Percentiles rank a stretch among this genome's conserved stretches.
Evolutionary conservation across 2,329 filamentous ascomycete genomes (phyloP).

Genomic region (Xylaria sp.): DNA sequence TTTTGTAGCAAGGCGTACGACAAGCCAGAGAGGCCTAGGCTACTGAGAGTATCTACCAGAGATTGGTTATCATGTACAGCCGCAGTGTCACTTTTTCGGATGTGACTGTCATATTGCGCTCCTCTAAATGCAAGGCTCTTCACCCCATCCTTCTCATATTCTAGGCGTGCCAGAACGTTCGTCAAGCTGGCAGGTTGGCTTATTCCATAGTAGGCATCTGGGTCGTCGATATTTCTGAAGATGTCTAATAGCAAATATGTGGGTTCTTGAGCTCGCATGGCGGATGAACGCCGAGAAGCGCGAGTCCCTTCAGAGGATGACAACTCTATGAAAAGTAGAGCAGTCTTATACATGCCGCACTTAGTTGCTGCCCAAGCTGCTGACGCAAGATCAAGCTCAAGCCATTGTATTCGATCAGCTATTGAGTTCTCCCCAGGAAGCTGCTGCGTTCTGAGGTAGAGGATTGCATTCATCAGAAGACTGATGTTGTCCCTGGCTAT

Average conservation of each 20-base stretch:
- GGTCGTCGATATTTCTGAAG: constrained; percentile 93
- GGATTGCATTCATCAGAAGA: constrained; percentile 79
- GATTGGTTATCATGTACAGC: constrained; percentile 72
- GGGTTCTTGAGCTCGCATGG: constrained; percentile 64
- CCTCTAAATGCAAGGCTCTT: constrained; percentile 92
- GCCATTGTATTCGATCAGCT: constrained; percentile 83
- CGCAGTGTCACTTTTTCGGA: constrained; percentile 69
- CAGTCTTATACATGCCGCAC: constrained; percentile 89
- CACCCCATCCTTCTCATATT: constrained; percentile 87
- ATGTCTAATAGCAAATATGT: constrained; percentile 80
- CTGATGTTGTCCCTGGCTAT: constrained; percentile 71
- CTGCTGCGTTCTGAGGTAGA: constrained; percentile 88
- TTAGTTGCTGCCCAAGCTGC: constrained; percentile 77
- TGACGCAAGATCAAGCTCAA: constrained; percentile 80
- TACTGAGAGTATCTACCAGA: constrained; percentile 80
- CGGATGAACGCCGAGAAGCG: constrained; percentile 74
- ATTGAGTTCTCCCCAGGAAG: constrained; percentile 80
- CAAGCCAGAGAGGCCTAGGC: constrained; percentile 84
- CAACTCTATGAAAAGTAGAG: constrained; percentile 84
- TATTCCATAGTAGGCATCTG: constrained; percentile 94
- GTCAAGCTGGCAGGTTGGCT: constrained; percentile 79
- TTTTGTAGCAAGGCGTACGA: constrained; percentile 81
- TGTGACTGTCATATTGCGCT: constrained; percentile 87
- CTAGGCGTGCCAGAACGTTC: constrained; percentile 82
- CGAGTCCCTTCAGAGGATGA: constrained; percentile 60